Base-by-base conservation (phyloP, 2,329 filamentous ascomycete species). In the Colletotrichum brevisporum region DNA sequence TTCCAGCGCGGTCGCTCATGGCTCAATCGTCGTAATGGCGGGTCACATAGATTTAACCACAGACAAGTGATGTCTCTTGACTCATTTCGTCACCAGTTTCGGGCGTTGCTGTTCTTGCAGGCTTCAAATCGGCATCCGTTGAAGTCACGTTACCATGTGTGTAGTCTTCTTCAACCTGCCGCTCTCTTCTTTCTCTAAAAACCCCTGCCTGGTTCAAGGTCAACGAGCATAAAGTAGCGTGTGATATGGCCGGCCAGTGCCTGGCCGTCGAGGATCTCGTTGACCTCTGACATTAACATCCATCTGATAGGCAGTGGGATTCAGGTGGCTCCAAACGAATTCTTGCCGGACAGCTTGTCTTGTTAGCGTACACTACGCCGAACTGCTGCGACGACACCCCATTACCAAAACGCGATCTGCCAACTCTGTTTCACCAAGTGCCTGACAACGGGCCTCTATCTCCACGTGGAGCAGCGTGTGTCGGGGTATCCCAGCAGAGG, bases 391-490 rank as follows among this genome's bases (percentile, higher is more conserved):
- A 52, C 18, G 12, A 47, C 36, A 36, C 10, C 8, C 31, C 10
- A 10, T 8, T 36, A 36, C 2, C 10, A 36, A 36, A 24, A 60
- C 47, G 24, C 21, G 48, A 15, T n/a, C 13, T 31, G 58, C 31
- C 63, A 52, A 39, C 43, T n/a, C 51, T 18, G 52, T 57, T 63
- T 67, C 45, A 39, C 31, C 31, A 36, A 36, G 31, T 36, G 47
- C 36, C 36, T 53, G 59, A 63, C 63, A 54, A 55, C 21, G 61
- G 50, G 47, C 16, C 31, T 55, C n/a, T 31, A 36, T 36, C 51
- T 51, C 62, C 66, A 69, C 66, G 55, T 66, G 66, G 62, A 60
- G 62, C 43, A 55, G 5, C 31, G 43, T n/a, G 12, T 36, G 55
- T 51, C 21, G 55, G 66, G 66, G 66, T 43, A 66, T 39, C 66